These are phyloP conservation scores for Alternaria consortialis DNA, from an alignment of 2,329 filamentous ascomycete genomes.

Conservation along the genomic window DNA sequence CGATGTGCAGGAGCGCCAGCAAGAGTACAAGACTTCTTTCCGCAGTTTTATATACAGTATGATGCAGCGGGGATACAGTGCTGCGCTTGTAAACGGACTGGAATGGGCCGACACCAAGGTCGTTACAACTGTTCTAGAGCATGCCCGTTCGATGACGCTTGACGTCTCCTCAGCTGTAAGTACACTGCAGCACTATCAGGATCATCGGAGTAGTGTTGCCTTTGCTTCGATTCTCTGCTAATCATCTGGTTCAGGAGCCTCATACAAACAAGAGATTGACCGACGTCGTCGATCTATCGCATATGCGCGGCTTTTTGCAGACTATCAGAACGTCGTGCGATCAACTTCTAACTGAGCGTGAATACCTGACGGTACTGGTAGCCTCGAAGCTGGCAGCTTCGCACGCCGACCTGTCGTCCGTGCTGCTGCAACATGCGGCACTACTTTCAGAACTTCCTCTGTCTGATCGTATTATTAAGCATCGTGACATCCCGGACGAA, in stretches of 20 bases:
- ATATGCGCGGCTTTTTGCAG: constrained; percentile 32
- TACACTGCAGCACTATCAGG: background rate
- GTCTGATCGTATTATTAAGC: constrained; percentile 48
- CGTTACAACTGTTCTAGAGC: constrained; percentile 33
- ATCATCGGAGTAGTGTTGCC: background rate
- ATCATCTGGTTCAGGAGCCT: constrained; percentile 6
- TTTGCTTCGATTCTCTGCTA: background rate
- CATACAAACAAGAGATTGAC: constrained; percentile 14
- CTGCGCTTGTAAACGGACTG: constrained; percentile 70
- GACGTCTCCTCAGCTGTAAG: constrained; percentile 30
- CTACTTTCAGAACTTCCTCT: constrained; percentile 55
- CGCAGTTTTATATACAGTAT: constrained; percentile 65
- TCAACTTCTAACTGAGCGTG: constrained; percentile 44
- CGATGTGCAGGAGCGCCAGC: constrained; percentile 27
- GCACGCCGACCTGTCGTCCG: constrained; percentile 44
- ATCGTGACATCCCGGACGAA: constrained; percentile 44
- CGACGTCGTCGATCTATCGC: constrained; percentile 24
- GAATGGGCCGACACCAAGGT: constrained; percentile 72
- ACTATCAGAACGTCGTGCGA: constrained; percentile 28
- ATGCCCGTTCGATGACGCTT: constrained; percentile 29
- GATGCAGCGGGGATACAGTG: constrained; percentile 65
- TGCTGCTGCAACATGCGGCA: constrained; percentile 56
- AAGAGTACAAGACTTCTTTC: constrained; percentile 41
- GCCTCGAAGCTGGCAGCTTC: constrained; percentile 47
- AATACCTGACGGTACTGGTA: constrained; percentile 44